phyloP scores from a whole-genome alignment of 495 filamentous ascomycete species.

The Xylaria flabelliformis region DNA sequence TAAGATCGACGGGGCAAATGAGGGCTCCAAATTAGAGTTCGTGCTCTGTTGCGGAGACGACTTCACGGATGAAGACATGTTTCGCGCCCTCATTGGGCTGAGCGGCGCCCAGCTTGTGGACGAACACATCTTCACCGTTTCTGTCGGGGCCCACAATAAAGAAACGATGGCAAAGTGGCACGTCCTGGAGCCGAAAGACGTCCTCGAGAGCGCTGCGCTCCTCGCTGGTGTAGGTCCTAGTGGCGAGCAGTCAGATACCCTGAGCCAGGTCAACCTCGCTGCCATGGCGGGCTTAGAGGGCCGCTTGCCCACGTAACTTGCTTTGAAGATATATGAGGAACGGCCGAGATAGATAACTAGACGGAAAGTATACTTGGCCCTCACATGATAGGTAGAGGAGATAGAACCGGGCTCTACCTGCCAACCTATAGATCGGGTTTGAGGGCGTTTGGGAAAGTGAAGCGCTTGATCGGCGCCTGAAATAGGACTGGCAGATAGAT shows the following conservation, averaged over 20 bases:
- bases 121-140: constrained; percentile 80
- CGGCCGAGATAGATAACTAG: not conserved
- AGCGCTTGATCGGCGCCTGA: not conserved
- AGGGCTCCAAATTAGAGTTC: constrained; percentile 68
- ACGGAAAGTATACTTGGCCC: not conserved
- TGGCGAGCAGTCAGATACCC: constrained; percentile 49
- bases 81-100: constrained; percentile 68
- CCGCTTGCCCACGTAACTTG: constrained; percentile 16
- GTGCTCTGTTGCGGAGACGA: constrained; percentile 92
- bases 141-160: constrained; percentile 86
- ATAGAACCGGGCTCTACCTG: not conserved
- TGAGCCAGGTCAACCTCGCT: constrained; percentile 55
- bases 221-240: constrained; percentile 62
- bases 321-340: not conserved
- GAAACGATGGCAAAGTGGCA: constrained; percentile 87
- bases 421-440: not conserved
- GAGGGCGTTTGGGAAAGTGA: not conserved
- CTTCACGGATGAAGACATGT: constrained; percentile 94
- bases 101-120: constrained; percentile 55
- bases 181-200: constrained; percentile 83
- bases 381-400: not conserved
- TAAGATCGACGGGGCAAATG: constrained; percentile 10
- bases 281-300: constrained; percentile 53
- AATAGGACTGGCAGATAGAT: not conserved
- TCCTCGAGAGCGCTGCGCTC: constrained; percentile 77